A percentile compares a stretch with the other conserved stretches of the same genome.
Conservation (phyloP, 352 stramenopile species). For the Phytopythium chamaehyphon region DNA sequence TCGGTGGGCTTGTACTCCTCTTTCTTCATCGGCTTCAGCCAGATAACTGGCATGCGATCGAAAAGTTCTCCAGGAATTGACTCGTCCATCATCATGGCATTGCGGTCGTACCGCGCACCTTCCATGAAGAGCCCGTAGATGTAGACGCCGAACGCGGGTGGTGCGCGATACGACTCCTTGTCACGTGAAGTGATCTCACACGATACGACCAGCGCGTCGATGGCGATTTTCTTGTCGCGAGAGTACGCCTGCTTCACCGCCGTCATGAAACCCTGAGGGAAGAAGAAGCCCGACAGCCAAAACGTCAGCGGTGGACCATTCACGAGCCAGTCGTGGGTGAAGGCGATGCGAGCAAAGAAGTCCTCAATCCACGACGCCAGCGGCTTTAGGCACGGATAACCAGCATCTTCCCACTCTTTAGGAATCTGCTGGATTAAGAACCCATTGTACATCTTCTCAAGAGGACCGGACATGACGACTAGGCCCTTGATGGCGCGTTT, state of each 20-base stretch:
- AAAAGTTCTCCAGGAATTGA: conserved; percentile 88
- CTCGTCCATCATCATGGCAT: conserved; percentile 77
- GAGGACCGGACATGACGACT: conserved; percentile 86
- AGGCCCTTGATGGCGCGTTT: conserved; percentile 89
- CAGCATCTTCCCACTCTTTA: conserved; percentile 83
- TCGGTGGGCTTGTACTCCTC: conserved; percentile 69
- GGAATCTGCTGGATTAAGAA: conserved; percentile 90
- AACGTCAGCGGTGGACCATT: conserved; percentile 77
- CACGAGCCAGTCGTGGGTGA: conserved; percentile 83
- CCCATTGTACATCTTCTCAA: conserved; percentile 92
- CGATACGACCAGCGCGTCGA: conserved; percentile 88
- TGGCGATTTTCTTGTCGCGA: conserved; percentile 86
- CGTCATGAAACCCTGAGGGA: conserved; percentile 95
- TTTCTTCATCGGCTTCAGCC: conserved; percentile 80
- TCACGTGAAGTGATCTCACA: conserved; percentile 78
- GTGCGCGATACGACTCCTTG: conserved; percentile 56
- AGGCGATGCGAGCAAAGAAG: conserved; percentile 85
- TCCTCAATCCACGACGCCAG: conserved; percentile 91
- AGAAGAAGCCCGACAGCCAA: conserved; percentile 95
- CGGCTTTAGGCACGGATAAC: conserved; percentile 91
- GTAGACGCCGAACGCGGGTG: conserved; percentile 87
- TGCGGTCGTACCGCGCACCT: conserved; percentile 87
- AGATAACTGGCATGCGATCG: conserved; percentile 90
- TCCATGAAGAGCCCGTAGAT: conserved; percentile 95
- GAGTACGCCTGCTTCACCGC: conserved; percentile 92